These are phyloP conservation scores for Massariosphaeria phaeospora DNA, from an alignment of 495 filamentous ascomycete genomes.

Conservation along the genomic window DNA sequence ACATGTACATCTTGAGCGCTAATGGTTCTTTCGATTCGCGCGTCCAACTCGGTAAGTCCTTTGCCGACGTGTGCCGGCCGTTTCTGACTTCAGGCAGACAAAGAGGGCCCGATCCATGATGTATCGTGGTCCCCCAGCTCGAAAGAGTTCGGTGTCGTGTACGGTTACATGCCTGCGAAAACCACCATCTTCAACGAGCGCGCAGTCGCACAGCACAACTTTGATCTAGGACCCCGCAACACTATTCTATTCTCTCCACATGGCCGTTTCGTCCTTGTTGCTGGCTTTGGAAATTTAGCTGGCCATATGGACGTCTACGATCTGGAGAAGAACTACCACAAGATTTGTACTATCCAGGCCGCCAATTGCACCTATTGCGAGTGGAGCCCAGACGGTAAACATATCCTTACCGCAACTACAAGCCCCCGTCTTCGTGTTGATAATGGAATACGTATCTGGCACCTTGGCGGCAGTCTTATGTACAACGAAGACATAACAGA, in stretches of 20 bases:
- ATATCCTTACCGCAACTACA: slow-evolving; percentile 93
- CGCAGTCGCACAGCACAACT: slow-evolving; percentile 71
- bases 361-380: slow-evolving; percentile 91
- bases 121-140: slow-evolving; percentile 97
- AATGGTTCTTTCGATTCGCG: slow-evolving; percentile 89
- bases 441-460: slow-evolving; percentile 94
- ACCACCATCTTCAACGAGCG: slow-evolving; percentile 91
- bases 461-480: slow-evolving; percentile 83
- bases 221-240: slow-evolving; percentile 82
- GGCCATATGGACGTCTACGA: slow-evolving; percentile 98
- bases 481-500: slow-evolving; percentile 93
- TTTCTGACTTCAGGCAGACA: slow-evolving; percentile 54
- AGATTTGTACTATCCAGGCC: slow-evolving; percentile 90
- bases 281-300: slow-evolving; percentile 94
- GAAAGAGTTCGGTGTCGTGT: slow-evolving; percentile 93
- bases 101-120: slow-evolving; percentile 96
- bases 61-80: neutral
- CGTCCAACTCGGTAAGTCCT: slow-evolving; percentile 63
- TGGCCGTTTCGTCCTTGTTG: slow-evolving; percentile 85
- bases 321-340: slow-evolving; percentile 81
- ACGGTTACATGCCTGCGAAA: slow-evolving; percentile 97
- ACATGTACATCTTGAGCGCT: slow-evolving; percentile 87
- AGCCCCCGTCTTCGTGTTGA: slow-evolving; percentile 91
- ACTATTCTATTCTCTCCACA: slow-evolving; percentile 93
- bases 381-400: slow-evolving; percentile 93